Evolutionary conservation across 768 basidiomycete species (phyloP), one percentile per base, ranked within the genome.

Genomic region (Asterophora parasitica): DNA sequence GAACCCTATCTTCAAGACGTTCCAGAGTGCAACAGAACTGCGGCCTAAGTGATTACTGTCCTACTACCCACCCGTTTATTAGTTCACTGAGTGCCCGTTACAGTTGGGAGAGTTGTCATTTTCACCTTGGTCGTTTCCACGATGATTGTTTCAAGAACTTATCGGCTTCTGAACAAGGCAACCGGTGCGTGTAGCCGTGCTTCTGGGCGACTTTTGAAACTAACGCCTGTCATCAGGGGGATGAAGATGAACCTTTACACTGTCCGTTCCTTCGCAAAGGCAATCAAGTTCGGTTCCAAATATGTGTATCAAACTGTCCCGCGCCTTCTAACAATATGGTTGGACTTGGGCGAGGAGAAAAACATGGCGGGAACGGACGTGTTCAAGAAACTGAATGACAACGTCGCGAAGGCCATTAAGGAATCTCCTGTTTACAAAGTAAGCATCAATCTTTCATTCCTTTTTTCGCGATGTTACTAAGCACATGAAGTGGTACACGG

Each of bases 221-320:
- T 42, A n/a, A 51, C 12, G 12, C 7, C 10, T 26, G 36, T 30
- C 23, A 7, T 15, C 49, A 88, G 88, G 16, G 78, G 78, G 4
- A 61, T 79, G 35, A 78, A 71, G 48, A 82, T 89, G 84, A 80
- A 80, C 56, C 53, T 75, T 5, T 75, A 78, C 44, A 85, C 88
- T 15, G 65, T 92, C 58, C 74, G 74, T 59, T 70, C 77, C 53
- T 95, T 85, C 52, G 72, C 76, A 2, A 79, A 74, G 51, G 86
- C 93, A 1, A 81, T 94, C 38, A 72, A 73, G 58, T 69, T 75
- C 59, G 96, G 96, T 13, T 91, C 93, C 31, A 99, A 99, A 72
- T 96, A 87, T 63, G 85, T 95, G 17, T 98, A 95, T 63, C 95
- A 95, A 62, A 92, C 92, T 0, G 82, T 99, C 51, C 94, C 96